Base-by-base conservation (phyloP, 2,329 filamentous ascomycete species). In the Immersiporthe knoxdaviesiana region DNA sequence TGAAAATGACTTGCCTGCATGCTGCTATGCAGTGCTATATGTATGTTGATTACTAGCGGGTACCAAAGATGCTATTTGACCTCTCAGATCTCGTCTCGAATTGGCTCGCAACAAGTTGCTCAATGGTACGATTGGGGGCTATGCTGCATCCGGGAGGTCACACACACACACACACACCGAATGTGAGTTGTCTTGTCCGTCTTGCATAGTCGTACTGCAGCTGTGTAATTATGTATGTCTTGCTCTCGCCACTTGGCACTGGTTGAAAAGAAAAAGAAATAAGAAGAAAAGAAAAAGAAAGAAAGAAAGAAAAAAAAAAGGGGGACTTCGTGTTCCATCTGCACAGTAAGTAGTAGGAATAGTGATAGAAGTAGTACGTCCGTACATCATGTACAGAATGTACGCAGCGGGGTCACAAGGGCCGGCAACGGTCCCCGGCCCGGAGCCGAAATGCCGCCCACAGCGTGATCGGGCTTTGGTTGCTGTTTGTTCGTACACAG, bases 361-460 rank as follows among this genome's bases (percentile, higher is more conserved):
- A n/a, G n/a, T n/a, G n/a, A n/a, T n/a, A n/a, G n/a, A 2, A 39
- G 44, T 8, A 47, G 21, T 47, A 47, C 2, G n/a, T 6, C n/a
- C n/a, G 21, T 47, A 47, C 44, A 47, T n/a, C 7, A 35, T 37
- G 30, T n/a, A 58, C 30, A 58, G 27, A 18, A 32, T 14, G 27
- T 30, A 18, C 54, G 54, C 24, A 32, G 54, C 54, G 35, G 35
- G 32, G 27, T 24, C 59, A 24, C 37, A 27, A 44, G 37, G 18
- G 24, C 59, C 59, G 37, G 59, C 21, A 41, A n/a, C 37, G n/a
- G 59, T 27, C 59, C n/a, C 59, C 59, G 44, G n/a, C 8, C 59
- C 59, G 59, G 59, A 44, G 14, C 39, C 37, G 66, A 58, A 24
- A 30, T 44, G 37, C n/a, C 39, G 59, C 59, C 59, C n/a, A 12